A percentile compares a stretch with the other conserved stretches of the same genome.
phyloP scores from a whole-genome alignment of 2,329 filamentous ascomycete species.

The Diaporthe sp. region DNA sequence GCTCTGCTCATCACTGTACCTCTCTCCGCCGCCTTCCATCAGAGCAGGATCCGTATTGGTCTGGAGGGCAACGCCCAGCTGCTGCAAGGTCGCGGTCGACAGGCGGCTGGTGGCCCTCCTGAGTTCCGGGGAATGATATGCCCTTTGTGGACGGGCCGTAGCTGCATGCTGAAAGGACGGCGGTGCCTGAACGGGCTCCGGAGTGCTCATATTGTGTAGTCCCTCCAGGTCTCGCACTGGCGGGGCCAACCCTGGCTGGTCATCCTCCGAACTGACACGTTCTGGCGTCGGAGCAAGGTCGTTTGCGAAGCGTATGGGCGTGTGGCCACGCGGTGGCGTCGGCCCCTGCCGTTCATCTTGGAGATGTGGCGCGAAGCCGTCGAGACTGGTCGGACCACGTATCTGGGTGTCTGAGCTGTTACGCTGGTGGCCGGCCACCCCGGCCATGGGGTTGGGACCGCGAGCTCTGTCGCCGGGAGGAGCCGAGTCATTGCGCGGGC shows the following conservation, averaged over 20 bases:
- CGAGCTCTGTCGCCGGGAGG: conserved; percentile 55
- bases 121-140: conserved; percentile 80
- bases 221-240: conserved; percentile 63
- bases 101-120: conserved; percentile 86
- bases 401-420: conserved; percentile 60
- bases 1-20: conserved; percentile 44
- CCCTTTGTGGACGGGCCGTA: conserved; percentile 79
- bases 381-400: conserved; percentile 41
- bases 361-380: conserved; percentile 34
- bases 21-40: conserved; percentile 36
- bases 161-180: conserved; percentile 73
- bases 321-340: conserved; percentile 43
- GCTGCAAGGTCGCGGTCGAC: conserved; percentile 82
- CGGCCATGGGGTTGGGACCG: conserved; percentile 46
- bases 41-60: conserved; percentile 31
- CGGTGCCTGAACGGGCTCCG: conserved; percentile 80
- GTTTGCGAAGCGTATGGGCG: conserved; percentile 51
- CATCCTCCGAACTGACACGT: conserved; percentile 67
- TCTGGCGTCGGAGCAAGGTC: conserved; percentile 62
- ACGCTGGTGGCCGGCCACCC: conserved; percentile 52
- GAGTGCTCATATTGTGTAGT: conserved; percentile 69
- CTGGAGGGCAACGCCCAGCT: conserved; percentile 74
- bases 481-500: conserved; percentile 60
- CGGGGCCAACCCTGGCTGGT: conserved; percentile 51
- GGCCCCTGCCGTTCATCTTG: conserved; percentile 24